Evolutionary conservation across 2,329 filamentous ascomycete genomes (phyloP).

Genomic region (Paecilomyces fulvus): DNA sequence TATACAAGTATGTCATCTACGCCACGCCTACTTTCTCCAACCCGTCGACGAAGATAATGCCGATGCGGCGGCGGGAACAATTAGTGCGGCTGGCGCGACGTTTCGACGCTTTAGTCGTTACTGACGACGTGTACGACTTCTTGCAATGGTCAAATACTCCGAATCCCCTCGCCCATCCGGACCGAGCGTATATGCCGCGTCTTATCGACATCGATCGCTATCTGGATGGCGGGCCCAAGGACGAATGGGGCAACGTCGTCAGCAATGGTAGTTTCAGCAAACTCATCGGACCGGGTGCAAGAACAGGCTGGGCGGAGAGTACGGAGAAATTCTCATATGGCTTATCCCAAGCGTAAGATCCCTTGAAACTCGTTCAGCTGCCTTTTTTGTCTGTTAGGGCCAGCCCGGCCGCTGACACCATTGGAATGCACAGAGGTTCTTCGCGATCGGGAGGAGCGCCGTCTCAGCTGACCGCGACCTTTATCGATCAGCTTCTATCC

Average conservation of each 20-base stretch:
- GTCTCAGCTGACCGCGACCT: conserved; percentile 50
- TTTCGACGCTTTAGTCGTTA: conserved; percentile 72
- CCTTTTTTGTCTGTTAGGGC: conserved; percentile 14
- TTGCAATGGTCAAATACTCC: conserved; percentile 61
- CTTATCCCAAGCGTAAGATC: conserved; percentile 49
- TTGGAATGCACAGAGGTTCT: conserved; percentile 41
- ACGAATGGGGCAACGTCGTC: conserved; percentile 68
- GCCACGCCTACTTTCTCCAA: conserved; percentile 83
- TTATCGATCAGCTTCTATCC: conserved; percentile 47
- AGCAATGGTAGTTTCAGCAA: conserved; percentile 92
- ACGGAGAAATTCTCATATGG: conserved; percentile 53
- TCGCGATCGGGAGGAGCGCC: conserved; percentile 52
- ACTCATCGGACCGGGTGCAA: conserved; percentile 67
- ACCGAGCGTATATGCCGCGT: conserved; percentile 52
- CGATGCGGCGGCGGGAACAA: conserved; percentile 53
- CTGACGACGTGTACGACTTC: conserved; percentile 92
- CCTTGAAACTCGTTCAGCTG: conserved; percentile 10
- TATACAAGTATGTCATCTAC: conserved; percentile 84
- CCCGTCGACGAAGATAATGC: conserved; percentile 77
- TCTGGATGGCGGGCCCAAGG: conserved; percentile 51
- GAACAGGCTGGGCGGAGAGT: conserved; percentile 83
- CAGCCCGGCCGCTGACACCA: conserved; percentile 3
- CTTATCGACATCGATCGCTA: conserved; percentile 69
- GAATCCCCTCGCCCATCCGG: conserved; percentile 10
- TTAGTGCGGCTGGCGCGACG: conserved; percentile 70